Evolutionary conservation across 2,329 filamentous ascomycete species (phyloP).

Genomic region (Teratosphaeria destructans): DNA sequence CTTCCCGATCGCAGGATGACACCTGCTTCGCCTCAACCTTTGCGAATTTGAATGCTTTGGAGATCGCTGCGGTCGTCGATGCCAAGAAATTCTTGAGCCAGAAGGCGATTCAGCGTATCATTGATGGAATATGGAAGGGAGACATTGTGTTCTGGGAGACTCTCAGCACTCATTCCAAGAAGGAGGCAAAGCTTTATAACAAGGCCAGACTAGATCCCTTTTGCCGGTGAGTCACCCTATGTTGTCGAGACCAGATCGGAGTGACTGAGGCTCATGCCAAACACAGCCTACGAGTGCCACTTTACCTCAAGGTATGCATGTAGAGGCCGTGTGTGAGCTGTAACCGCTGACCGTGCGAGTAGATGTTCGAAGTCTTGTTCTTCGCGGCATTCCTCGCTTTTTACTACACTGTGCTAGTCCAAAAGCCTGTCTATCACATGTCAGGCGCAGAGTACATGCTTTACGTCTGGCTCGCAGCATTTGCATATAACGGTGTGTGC

Average conservation of each 20-base stretch:
- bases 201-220: slow-evolving; percentile 56
- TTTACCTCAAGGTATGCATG: slow-evolving; percentile 21
- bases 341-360: slow-evolving; percentile 49
- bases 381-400: slow-evolving; percentile 65
- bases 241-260: not conserved
- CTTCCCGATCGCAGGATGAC: slow-evolving; percentile 5
- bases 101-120: slow-evolving; percentile 67
- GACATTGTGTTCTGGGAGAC: slow-evolving; percentile 81
- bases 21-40: slow-evolving; percentile 51
- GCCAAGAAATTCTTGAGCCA: slow-evolving; percentile 81
- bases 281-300: slow-evolving; percentile 60
- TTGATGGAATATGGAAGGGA: slow-evolving; percentile 76
- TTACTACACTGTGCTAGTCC: slow-evolving; percentile 78
- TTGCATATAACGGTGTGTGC: slow-evolving; percentile 65
- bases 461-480: slow-evolving; percentile 78
- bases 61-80: slow-evolving; percentile 71
- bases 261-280: not conserved
- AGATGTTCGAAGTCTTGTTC: slow-evolving; percentile 73
- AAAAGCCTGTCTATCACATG: slow-evolving; percentile 54
- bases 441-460: slow-evolving; percentile 61
- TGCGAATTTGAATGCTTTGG: slow-evolving; percentile 70
- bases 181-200: slow-evolving; percentile 69
- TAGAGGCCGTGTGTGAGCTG: not conserved
- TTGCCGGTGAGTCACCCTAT: slow-evolving; percentile 30
- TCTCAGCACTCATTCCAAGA: slow-evolving; percentile 61